These are phyloP conservation scores for Potentilla sterilis DNA, from an alignment of 306 rosid genomes.

Conservation along the genomic window DNA sequence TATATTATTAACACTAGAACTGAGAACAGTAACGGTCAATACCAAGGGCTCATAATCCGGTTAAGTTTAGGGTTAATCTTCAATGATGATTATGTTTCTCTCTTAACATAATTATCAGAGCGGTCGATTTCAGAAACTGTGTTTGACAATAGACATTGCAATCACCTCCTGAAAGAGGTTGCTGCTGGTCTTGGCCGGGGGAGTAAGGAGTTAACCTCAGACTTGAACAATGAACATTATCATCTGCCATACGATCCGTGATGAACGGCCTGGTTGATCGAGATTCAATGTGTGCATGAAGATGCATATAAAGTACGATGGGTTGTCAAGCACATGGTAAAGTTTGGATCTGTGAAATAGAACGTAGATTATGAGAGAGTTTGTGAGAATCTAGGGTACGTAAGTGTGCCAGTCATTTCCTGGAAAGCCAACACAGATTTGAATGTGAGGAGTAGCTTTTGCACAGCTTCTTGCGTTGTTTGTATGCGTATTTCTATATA, in stretches of 20 bases:
- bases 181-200: slow-evolving; percentile 2
- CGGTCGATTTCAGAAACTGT: slow-evolving; percentile 10
- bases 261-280: slow-evolving; percentile 7
- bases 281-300: neutral
- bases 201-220: neutral
- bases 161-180: slow-evolving; percentile 14
- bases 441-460: slow-evolving; percentile 71
- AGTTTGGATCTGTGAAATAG: neutral
- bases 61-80: neutral
- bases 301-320: slow-evolving; percentile 4
- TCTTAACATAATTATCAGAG: neutral
- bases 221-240: neutral
- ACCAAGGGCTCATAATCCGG: neutral
- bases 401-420: slow-evolving; percentile 54
- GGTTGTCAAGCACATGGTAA: slow-evolving; percentile 31
- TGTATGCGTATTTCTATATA: slow-evolving; percentile 67
- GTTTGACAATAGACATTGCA: slow-evolving; percentile 18
- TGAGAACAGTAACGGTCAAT: neutral
- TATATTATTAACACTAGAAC: neutral
- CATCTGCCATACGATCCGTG: slow-evolving; percentile 21
- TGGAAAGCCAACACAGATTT: slow-evolving; percentile 72
- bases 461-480: slow-evolving; percentile 72
- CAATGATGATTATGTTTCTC: neutral
- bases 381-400: slow-evolving; percentile 50
- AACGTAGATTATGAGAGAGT: neutral